phyloP scores from a whole-genome alignment of 2,329 filamentous ascomycete genomes.

The Penicillium glabrum region DNA sequence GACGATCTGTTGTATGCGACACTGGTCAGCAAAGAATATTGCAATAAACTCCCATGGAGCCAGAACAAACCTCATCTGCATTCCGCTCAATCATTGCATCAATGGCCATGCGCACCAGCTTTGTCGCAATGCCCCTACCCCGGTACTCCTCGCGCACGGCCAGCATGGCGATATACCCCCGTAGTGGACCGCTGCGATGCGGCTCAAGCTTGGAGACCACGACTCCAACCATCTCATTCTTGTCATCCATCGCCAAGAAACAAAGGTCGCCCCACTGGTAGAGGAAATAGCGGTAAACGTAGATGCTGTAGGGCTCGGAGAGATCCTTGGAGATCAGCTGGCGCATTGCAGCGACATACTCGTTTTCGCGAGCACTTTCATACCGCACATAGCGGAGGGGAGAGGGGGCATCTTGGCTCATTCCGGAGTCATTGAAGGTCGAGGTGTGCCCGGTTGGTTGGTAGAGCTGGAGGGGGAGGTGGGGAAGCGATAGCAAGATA shows the following conservation, averaged over 20 bases:
- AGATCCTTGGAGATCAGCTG: constrained; percentile 93
- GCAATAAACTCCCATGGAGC: neutral
- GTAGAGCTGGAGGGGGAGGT: neutral
- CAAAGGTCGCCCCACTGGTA: constrained; percentile 98
- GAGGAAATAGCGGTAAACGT: constrained; percentile 96
- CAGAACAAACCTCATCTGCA: constrained; percentile 70
- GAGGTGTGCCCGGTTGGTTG: neutral
- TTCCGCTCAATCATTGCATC: constrained; percentile 81
- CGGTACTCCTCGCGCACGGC: constrained; percentile 81
- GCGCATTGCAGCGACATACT: constrained; percentile 80
- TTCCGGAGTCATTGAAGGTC: constrained; percentile 21
- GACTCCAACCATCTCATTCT: constrained; percentile 70
- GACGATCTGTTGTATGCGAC: constrained; percentile 59
- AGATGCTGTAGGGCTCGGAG: constrained; percentile 98
- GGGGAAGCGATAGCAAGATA: neutral
- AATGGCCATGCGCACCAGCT: constrained; percentile 84
- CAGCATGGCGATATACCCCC: constrained; percentile 98
- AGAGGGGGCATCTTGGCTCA: constrained; percentile 44
- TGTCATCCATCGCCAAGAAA: constrained; percentile 69
- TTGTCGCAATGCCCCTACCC: constrained; percentile 82
- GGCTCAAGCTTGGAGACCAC: constrained; percentile 93
- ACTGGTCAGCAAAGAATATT: constrained; percentile 8
- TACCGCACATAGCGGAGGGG: constrained; percentile 60
- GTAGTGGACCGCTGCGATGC: constrained; percentile 79
- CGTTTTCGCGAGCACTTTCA: constrained; percentile 58